phyloP scores from a whole-genome alignment of 2,329 filamentous ascomycete species.

The Tolypocladium ovalisporum region DNA sequence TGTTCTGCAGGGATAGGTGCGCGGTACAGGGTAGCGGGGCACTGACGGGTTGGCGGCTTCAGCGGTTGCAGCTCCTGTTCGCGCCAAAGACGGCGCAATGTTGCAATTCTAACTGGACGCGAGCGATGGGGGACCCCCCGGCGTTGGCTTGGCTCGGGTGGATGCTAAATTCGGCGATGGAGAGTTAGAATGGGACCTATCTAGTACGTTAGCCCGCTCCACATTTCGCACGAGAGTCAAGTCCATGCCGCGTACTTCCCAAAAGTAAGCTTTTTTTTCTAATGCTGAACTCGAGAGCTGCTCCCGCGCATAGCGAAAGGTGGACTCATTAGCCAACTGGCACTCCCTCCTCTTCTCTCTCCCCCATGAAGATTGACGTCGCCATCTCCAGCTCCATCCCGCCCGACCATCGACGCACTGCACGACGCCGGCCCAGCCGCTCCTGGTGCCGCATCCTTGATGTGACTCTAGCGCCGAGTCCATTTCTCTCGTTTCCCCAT shows the following conservation, averaged over 20 bases:
- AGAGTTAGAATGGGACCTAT: background rate
- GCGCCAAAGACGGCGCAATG: background rate
- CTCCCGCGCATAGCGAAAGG: background rate
- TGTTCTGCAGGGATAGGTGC: background rate
- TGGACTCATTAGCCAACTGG: background rate
- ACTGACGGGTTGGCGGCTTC: background rate
- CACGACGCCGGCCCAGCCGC: background rate
- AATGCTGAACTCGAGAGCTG: background rate
- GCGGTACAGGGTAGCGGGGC: background rate
- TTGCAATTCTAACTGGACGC: background rate
- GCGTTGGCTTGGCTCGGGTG: background rate
- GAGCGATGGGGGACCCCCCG: background rate
- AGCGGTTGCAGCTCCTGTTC: background rate
- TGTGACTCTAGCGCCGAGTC: background rate
- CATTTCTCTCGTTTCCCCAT: background rate
- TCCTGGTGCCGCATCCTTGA: conserved; percentile 1
- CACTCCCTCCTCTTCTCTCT: background rate
- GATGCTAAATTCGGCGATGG: background rate
- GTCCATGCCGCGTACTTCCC: background rate
- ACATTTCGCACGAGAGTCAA: background rate
- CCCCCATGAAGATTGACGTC: background rate
- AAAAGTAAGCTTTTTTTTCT: conserved; percentile 4
- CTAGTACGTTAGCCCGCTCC: background rate
- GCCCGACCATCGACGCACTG: background rate
- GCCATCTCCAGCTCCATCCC: background rate